A percentile compares a stretch with the other conserved stretches of the same genome.
phyloP scores from a whole-genome alignment of 129 eudicot species.

The Gnaphalium uliginosum region DNA sequence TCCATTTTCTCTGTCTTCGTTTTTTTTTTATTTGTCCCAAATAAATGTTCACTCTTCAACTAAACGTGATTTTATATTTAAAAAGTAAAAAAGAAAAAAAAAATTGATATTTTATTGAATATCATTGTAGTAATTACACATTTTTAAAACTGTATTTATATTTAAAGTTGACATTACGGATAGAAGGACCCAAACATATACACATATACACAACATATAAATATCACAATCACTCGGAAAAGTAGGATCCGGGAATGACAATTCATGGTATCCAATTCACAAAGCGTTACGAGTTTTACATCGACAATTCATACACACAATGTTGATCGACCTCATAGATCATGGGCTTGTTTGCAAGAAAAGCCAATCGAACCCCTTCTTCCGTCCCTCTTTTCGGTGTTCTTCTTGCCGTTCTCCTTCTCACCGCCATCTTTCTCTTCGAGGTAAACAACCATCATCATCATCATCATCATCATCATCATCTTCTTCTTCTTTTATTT shows the following conservation, averaged over 20 bases:
- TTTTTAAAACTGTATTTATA: no score
- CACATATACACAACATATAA: not conserved
- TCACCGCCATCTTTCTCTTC: slow-evolving; percentile 47
- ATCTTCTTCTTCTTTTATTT: not conserved
- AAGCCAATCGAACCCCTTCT: slow-evolving; percentile 29
- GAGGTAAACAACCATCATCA: slow-evolving; percentile 33
- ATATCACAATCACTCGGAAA: not conserved
- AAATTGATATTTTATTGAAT: no score
- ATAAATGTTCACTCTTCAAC: no score
- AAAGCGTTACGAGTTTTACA: slow-evolving; percentile 24
- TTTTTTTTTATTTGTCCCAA: no score
- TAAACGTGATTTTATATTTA: no score
- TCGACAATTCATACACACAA: slow-evolving; percentile 22
- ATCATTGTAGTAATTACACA: no score
- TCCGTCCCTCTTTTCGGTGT: slow-evolving; percentile 44
- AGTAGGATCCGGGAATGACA: slow-evolving; percentile 29
- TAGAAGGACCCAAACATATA: no score
- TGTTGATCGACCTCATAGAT: slow-evolving; percentile 25
- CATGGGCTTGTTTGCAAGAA: slow-evolving; percentile 35
- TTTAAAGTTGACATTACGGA: no score
- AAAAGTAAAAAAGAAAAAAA: no score
- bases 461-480: not conserved
- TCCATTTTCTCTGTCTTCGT: no score
- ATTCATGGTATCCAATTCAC: slow-evolving; percentile 27
- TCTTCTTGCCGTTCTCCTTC: slow-evolving; percentile 38